Evolutionary conservation across 2,329 filamentous ascomycete species (phyloP).

Genomic region (Chrysoporthe puriensis): DNA sequence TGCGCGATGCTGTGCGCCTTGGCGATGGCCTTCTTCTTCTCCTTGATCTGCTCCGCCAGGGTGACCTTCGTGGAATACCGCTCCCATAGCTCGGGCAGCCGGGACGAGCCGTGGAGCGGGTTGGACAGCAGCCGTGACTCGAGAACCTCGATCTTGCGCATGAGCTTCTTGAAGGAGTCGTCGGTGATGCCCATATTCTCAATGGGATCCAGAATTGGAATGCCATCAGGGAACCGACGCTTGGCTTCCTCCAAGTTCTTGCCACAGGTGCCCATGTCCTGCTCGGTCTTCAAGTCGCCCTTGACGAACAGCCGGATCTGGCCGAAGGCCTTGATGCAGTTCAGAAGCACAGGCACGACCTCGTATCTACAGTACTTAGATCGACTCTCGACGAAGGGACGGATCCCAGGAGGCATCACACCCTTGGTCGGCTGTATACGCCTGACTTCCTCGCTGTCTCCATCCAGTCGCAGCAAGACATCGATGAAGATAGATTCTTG

Average conservation of each 20-base stretch:
- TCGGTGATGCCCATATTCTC: constrained; percentile 96
- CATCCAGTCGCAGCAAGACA: constrained; percentile 68
- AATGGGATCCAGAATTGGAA: constrained; percentile 87
- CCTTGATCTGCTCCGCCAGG: constrained; percentile 78
- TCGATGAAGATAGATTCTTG: constrained; percentile 85
- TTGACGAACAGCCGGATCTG: constrained; percentile 85
- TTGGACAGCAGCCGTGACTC: constrained; percentile 89
- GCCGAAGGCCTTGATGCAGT: constrained; percentile 81
- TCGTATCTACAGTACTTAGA: constrained; percentile 71
- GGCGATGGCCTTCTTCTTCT: constrained; percentile 82
- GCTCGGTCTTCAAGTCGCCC: constrained; percentile 68
- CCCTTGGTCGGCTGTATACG: constrained; percentile 63
- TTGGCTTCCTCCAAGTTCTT: constrained; percentile 78
- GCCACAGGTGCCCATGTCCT: constrained; percentile 69
- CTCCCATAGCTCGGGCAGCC: constrained; percentile 81
- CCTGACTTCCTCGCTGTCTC: constrained; percentile 52
- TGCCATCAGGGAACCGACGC: constrained; percentile 87
- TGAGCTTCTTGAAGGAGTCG: constrained; percentile 88
- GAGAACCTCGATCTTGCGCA: constrained; percentile 95
- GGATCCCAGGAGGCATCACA: constrained; percentile 60
- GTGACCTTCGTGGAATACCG: constrained; percentile 83
- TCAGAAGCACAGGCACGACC: constrained; percentile 83
- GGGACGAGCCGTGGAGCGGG: constrained; percentile 87
- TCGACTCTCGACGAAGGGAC: constrained; percentile 59
- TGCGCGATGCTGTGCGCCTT: constrained; percentile 88